phyloP scores from a whole-genome alignment of 768 basidiomycete genomes.

The Grammothele lineata region DNA sequence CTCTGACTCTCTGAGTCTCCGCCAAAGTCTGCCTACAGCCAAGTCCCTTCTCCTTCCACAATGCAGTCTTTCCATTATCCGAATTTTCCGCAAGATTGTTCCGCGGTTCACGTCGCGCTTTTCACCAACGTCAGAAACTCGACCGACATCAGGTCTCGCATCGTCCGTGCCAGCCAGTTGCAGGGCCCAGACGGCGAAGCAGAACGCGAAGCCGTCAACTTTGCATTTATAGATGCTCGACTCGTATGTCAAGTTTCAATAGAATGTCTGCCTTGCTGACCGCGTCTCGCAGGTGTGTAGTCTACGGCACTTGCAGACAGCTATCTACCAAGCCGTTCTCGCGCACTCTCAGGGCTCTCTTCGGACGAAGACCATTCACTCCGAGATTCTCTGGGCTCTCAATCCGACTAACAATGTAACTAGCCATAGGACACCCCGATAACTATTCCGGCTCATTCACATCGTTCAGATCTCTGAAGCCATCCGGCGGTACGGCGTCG shows the following conservation, averaged over 20 bases:
- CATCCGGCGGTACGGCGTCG: constrained; percentile 81
- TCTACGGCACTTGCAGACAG: constrained; percentile 74
- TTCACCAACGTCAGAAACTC: constrained; percentile 68
- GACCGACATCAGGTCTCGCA: constrained; percentile 51
- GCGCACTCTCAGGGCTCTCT: constrained; percentile 55
- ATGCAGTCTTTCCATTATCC: constrained; percentile 59
- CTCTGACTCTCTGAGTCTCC: no score
- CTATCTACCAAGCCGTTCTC: constrained; percentile 77
- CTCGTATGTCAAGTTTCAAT: constrained; percentile 59
- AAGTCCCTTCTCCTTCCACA: neutral
- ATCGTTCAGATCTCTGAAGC: constrained; percentile 78
- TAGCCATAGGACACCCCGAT: neutral
- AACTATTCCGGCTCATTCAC: neutral
- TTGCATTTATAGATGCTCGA: constrained; percentile 84
- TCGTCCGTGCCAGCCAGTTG: constrained; percentile 65
- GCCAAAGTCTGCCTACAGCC: no score
- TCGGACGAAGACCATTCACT: constrained; percentile 84
- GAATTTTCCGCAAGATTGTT: constrained; percentile 40
- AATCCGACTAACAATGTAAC: constrained; percentile 84
- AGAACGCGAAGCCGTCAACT: constrained; percentile 79
- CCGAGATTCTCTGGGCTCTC: constrained; percentile 84
- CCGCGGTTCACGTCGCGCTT: constrained; percentile 55
- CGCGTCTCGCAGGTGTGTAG: constrained; percentile 67
- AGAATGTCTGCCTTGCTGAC: constrained; percentile 3
- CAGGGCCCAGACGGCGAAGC: constrained; percentile 55